phyloP scores from a whole-genome alignment of 2,329 filamentous ascomycete species.

The Aspergillus piperis region DNA sequence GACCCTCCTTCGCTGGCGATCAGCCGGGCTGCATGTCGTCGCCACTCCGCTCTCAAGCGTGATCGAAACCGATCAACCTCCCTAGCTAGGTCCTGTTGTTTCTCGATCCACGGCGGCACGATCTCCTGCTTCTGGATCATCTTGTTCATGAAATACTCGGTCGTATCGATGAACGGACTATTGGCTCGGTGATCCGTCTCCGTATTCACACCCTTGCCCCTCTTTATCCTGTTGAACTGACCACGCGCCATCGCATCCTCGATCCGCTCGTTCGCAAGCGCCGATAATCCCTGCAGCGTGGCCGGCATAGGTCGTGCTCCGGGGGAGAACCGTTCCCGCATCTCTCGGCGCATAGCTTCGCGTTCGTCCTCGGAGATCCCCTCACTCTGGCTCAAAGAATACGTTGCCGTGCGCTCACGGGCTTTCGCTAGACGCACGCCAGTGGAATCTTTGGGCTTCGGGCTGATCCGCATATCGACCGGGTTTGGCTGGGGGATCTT shows the following conservation, averaged over 20 bases:
- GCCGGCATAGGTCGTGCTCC: constrained; percentile 72
- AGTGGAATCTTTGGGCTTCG: constrained; percentile 45
- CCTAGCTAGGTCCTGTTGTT: constrained; percentile 84
- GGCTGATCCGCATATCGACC: constrained; percentile 48
- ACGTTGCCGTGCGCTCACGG: constrained; percentile 59
- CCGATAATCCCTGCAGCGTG: constrained; percentile 74
- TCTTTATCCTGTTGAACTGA: constrained; percentile 80
- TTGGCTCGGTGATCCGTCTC: constrained; percentile 78
- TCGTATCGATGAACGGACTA: constrained; percentile 91
- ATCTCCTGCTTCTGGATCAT: constrained; percentile 97
- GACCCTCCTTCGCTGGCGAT: constrained; percentile 78
- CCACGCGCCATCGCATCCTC: constrained; percentile 91
- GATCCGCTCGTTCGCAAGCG: constrained; percentile 86
- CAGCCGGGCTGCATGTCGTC: constrained; percentile 73
- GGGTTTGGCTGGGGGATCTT: constrained; percentile 44
- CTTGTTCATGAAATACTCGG: constrained; percentile 97
- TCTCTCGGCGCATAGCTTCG: constrained; percentile 68
- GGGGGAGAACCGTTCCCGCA: constrained; percentile 79
- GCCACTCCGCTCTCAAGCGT: constrained; percentile 80
- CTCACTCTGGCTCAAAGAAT: constrained; percentile 55
- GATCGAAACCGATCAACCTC: constrained; percentile 70
- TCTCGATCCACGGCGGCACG: constrained; percentile 97
- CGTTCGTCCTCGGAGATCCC: constrained; percentile 70
- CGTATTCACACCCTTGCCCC: constrained; percentile 69
- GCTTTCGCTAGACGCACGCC: constrained; percentile 59